Evolutionary conservation across 2,329 filamentous ascomycete species (phyloP).

Genomic region (Stylonectria norvegica): DNA sequence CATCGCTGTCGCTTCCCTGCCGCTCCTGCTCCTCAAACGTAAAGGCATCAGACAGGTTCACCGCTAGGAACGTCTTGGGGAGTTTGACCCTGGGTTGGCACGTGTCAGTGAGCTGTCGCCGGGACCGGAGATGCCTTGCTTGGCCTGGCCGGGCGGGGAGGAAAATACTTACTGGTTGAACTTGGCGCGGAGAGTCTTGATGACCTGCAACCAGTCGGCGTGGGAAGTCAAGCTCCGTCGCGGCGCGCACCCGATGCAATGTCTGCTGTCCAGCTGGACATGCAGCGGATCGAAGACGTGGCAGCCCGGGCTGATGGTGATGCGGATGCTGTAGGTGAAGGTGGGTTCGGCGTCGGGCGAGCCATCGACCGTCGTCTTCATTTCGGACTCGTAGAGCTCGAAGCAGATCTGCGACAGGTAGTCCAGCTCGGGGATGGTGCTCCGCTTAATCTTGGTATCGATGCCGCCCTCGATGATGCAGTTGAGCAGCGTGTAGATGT

Average conservation of each 20-base stretch:
- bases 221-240: conserved; percentile 85
- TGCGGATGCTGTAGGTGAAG: conserved; percentile 93
- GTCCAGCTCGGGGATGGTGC: conserved; percentile 93
- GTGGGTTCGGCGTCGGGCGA: conserved; percentile 55
- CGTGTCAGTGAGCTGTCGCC: conserved; percentile 16
- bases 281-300: conserved; percentile 96
- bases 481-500: conserved; percentile 97
- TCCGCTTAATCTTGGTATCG: conserved; percentile 92
- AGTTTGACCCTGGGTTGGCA: conserved; percentile 57
- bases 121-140: conserved; percentile 10
- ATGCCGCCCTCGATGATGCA: conserved; percentile 97
- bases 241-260: conserved; percentile 94
- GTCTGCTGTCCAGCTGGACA: conserved; percentile 91
- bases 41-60: conserved; percentile 62
- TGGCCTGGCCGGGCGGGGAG: no score
- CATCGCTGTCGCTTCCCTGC: conserved; percentile 45
- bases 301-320: conserved; percentile 91
- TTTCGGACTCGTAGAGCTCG: conserved; percentile 93
- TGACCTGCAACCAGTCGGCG: conserved; percentile 93
- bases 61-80: conserved; percentile 62
- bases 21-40: conserved; percentile 56
- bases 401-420: conserved; percentile 98
- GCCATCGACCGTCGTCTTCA: conserved; percentile 49
- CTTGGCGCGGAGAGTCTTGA: conserved; percentile 89
- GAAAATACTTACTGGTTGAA: conserved; percentile 75